Percentiles rank a stretch among this genome's conserved stretches.
Evolutionary conservation across 768 basidiomycete genomes (phyloP).

Genomic region (Arthromyces matolae): DNA sequence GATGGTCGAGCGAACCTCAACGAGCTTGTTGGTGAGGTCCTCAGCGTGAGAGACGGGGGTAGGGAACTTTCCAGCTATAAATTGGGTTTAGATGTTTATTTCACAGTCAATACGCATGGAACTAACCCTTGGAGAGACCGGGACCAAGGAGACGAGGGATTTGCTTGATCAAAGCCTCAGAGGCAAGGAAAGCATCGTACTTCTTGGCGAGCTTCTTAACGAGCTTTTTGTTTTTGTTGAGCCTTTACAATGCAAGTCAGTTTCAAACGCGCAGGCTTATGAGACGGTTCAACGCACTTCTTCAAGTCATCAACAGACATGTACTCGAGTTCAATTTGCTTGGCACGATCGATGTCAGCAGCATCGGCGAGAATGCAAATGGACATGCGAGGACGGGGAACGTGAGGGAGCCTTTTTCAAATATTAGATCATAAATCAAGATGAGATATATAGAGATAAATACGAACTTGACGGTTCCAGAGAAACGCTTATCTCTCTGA

Average conservation of each 20-base stretch:
- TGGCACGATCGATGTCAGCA: slow-evolving; percentile 96
- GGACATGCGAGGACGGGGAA: slow-evolving; percentile 98
- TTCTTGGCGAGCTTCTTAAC: slow-evolving; percentile 99
- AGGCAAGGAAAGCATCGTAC: slow-evolving; percentile 97
- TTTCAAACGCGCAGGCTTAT: not conserved
- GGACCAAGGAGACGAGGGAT: slow-evolving; percentile 99
- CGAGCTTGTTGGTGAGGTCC: slow-evolving; percentile 86
- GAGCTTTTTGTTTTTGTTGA: slow-evolving; percentile 99
- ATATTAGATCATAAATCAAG: not conserved
- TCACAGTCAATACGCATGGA: not conserved
- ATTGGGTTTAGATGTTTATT: not conserved
- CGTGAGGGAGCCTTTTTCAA: slow-evolving; percentile 76
- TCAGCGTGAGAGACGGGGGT: slow-evolving; percentile 93
- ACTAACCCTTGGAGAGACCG: slow-evolving; percentile 96
- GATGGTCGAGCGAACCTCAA: slow-evolving; percentile 97
- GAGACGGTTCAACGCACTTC: slow-evolving; percentile 61
- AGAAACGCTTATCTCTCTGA: slow-evolving; percentile 99
- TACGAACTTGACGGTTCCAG: slow-evolving; percentile 90
- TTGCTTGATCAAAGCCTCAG: slow-evolving; percentile 98
- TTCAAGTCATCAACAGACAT: slow-evolving; percentile 99
- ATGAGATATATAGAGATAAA: not conserved
- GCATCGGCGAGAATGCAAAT: slow-evolving; percentile 99
- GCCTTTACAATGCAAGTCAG: slow-evolving; percentile 38
- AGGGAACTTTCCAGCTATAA: slow-evolving; percentile 93
- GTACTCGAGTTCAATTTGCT: slow-evolving; percentile 96